Evolutionary conservation across 2,329 filamentous ascomycete genomes (phyloP).

Genomic region (Ambrosiella cleistominuta): DNA sequence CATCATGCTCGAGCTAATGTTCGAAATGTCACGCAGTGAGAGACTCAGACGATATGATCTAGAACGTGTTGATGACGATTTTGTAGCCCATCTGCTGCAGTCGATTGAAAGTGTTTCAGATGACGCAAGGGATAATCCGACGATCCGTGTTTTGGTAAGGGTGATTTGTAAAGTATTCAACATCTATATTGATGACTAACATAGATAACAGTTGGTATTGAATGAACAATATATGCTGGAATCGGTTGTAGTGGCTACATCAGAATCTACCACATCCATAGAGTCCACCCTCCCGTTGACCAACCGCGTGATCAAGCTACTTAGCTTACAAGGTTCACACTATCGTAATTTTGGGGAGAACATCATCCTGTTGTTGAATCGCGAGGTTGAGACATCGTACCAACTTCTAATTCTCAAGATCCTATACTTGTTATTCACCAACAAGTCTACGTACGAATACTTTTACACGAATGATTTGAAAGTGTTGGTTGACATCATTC

Average conservation of each 20-base stretch:
- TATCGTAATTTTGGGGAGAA: slow-evolving; percentile 97
- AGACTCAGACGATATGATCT: slow-evolving; percentile 61
- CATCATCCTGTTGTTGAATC: slow-evolving; percentile 83
- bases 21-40: slow-evolving; percentile 93
- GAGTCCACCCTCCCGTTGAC: slow-evolving; percentile 40
- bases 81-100: slow-evolving; percentile 67
- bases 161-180: neutral
- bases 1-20: slow-evolving; percentile 71
- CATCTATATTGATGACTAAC: slow-evolving; percentile 6
- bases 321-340: slow-evolving; percentile 60
- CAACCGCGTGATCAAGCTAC: slow-evolving; percentile 82
- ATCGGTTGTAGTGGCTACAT: slow-evolving; percentile 34
- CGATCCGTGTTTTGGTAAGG: slow-evolving; percentile 76
- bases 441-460: slow-evolving; percentile 80
- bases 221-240: slow-evolving; percentile 97
- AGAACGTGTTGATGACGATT: slow-evolving; percentile 57
- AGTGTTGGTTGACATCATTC: slow-evolving; percentile 86
- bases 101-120: slow-evolving; percentile 78
- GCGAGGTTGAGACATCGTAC: slow-evolving; percentile 83
- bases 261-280: slow-evolving; percentile 16
- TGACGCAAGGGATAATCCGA: slow-evolving; percentile 77
- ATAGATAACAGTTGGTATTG: slow-evolving; percentile 52
- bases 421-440: slow-evolving; percentile 88
- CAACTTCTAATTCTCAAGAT: slow-evolving; percentile 95
- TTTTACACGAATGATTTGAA: slow-evolving; percentile 97